A percentile compares a stretch with the other conserved stretches of the same genome.
Conservation (phyloP, 192 early-diverging fungal species). For the Coemansia sp. region DNA sequence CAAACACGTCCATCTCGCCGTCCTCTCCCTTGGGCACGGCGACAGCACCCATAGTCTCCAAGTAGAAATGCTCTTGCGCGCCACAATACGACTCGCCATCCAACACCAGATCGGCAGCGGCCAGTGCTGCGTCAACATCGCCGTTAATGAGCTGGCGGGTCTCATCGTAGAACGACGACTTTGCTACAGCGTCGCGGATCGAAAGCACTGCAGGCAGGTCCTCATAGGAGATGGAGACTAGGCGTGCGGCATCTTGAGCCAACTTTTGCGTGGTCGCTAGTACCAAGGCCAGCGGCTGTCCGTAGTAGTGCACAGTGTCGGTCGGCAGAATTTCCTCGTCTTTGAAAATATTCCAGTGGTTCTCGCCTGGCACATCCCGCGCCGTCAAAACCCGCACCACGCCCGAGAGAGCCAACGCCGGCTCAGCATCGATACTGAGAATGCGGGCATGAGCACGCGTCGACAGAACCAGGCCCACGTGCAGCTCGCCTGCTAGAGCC, state of each 20-base stretch:
- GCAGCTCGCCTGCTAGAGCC: conserved; percentile 62
- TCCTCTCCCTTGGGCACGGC: conserved; percentile 73
- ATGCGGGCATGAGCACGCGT: conserved; percentile 70
- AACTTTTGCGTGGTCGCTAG: conserved; percentile 64
- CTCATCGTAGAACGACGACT: conserved; percentile 61
- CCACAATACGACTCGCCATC: conserved; percentile 59
- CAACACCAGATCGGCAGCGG: conserved; percentile 54
- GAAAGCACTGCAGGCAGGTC: conserved; percentile 67
- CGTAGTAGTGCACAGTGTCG: conserved; percentile 63
- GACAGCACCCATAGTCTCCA: conserved; percentile 73
- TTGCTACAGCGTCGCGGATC: conserved; percentile 77
- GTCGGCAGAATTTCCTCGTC: conserved; percentile 83
- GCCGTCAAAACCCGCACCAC: conserved; percentile 66
- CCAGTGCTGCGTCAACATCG: conserved; percentile 60
- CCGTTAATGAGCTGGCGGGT: conserved; percentile 61
- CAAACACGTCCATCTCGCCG: conserved; percentile 76
- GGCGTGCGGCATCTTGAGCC: conserved; percentile 68
- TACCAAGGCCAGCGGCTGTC: conserved; percentile 79
- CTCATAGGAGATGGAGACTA: conserved; percentile 74
- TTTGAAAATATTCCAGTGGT: conserved; percentile 57
- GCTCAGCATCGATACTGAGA: conserved; percentile 56
- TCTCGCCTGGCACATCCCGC: conserved; percentile 69
- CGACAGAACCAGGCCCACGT: conserved; percentile 68
- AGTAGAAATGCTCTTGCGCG: conserved; percentile 87
- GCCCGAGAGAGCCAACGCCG: conserved; percentile 62